Evolutionary conservation across 306 rosid genomes (phyloP), one percentile per base, ranked within the genome.

Genomic region (Gynostemma pentaphyllum): DNA sequence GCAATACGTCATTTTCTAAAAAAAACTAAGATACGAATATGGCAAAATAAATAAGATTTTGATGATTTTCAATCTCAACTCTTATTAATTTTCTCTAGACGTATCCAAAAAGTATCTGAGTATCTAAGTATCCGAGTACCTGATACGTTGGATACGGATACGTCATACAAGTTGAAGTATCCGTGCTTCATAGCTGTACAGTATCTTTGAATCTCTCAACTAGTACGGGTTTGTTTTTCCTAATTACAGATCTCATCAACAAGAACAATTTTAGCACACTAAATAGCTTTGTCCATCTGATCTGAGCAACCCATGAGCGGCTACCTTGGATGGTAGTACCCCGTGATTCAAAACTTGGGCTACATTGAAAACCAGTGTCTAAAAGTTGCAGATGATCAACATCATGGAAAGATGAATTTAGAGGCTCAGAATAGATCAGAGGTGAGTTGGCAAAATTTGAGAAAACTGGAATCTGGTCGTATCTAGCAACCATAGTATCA

Each of bases 271-370:
- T 76, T 51, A 92, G 75, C 70, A 88, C 85, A 18, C 87, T 87
- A 75, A 74, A 83, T 12, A 92, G 67, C 79, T 81, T 88, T 28
- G 86, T 81, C 99, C 99, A 92, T 79, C 99, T 71, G 74, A 64
- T 82, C 76, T 70, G 85, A 59, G 99, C 99, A 44, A 15, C 14
- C 67, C 77, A 68, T 70, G 81, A 83, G 74, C 72, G 53, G 49
- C 86, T 85, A 42, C 81, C 79, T 45, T 76, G 92, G 29, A 81
- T 78, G 70, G 84, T 89, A 14, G 86, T n/a, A n/a, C n/a, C 83
- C 53, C 62, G 79, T 36, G 77, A 67, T 68, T 72, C 80, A 28
- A 70, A 68, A 67, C 61, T 79, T 81, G 61, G 41, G 71, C 51
- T 67, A 30, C 16, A 26, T 2, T 51, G 70, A 45, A 83, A 81